Evolutionary conservation across 805 yeast genomes (phyloP).

Genomic region (Ogataea henricii): DNA sequence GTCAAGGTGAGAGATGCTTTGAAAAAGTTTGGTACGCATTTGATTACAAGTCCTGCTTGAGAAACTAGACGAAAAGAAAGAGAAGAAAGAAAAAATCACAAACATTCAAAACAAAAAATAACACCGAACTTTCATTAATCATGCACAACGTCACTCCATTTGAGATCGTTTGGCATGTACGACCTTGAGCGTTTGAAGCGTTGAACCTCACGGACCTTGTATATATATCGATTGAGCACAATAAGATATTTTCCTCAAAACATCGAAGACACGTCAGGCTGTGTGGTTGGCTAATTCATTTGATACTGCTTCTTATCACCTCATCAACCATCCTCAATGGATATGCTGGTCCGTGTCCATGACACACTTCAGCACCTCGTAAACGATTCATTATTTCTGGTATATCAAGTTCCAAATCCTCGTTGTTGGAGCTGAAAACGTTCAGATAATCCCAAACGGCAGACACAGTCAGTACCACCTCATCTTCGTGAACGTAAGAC

Average conservation of each 20-base stretch:
- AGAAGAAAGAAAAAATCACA: background rate
- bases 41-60: slow-evolving; percentile 17
- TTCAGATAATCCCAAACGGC: slow-evolving; percentile 83
- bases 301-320: slow-evolving; percentile 27
- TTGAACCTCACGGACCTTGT: slow-evolving; percentile 2
- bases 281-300: no score
- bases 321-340: slow-evolving; percentile 46
- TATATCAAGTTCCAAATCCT: slow-evolving; percentile 54
- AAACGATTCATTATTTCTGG: slow-evolving; percentile 57
- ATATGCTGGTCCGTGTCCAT: slow-evolving; percentile 77
- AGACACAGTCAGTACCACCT: slow-evolving; percentile 63
- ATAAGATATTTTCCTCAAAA: slow-evolving; percentile 9
- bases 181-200: slow-evolving; percentile 3
- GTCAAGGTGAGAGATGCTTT: slow-evolving; percentile 82
- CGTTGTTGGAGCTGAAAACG: slow-evolving; percentile 48
- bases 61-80: background rate
- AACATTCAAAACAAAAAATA: background rate
- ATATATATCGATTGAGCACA: slow-evolving; percentile 4
- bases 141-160: no score
- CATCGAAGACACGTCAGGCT: background rate
- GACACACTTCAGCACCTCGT: slow-evolving; percentile 72
- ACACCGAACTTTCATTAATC: no score
- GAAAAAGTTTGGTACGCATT: slow-evolving; percentile 40
- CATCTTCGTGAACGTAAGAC: slow-evolving; percentile 32
- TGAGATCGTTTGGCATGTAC: slow-evolving; percentile 1